These are phyloP conservation scores for Dictyostelium firmibasis DNA, from an alignment of 78 protist species.

Conservation along the genomic window DNA sequence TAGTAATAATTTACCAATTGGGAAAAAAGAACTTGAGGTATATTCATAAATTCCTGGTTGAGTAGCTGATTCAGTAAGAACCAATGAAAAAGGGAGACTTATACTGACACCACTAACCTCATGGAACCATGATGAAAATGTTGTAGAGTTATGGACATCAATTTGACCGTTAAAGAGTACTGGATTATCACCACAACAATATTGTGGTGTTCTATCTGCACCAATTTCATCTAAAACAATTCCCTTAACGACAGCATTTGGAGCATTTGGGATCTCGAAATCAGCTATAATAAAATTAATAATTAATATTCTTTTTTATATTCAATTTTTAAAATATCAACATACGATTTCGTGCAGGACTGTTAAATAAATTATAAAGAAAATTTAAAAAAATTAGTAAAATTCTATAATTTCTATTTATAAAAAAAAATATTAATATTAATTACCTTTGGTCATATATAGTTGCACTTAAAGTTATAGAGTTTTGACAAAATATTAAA, in stretches of 20 bases:
- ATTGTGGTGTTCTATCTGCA: not conserved
- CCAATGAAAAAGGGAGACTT: not conserved
- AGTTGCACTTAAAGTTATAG: not conserved
- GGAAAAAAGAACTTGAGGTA: not conserved
- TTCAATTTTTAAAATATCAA: not conserved
- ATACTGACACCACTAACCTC: not conserved
- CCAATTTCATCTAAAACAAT: not conserved
- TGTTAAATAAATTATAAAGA: not conserved
- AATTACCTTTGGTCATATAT: not conserved
- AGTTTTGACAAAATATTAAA: not conserved
- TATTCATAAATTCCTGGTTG: not conserved
- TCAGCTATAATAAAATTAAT: not conserved
- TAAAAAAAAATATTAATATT: not conserved
- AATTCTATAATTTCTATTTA: not conserved
- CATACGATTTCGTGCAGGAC: not conserved
- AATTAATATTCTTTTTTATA: not conserved
- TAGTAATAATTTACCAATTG: not conserved
- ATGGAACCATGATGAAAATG: slow-evolving; percentile 1
- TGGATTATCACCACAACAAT: slow-evolving; percentile 11
- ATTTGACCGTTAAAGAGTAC: not conserved
- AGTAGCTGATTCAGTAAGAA: not conserved
- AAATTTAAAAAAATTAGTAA: not conserved
- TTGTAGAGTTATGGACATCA: not conserved
- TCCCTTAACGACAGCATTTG: not conserved
- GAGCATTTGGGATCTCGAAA: not conserved